Evolutionary conservation across 208 protist genomes (phyloP), one percentile per base, ranked within the genome.

Genomic region (Leishmania braziliensis): DNA sequence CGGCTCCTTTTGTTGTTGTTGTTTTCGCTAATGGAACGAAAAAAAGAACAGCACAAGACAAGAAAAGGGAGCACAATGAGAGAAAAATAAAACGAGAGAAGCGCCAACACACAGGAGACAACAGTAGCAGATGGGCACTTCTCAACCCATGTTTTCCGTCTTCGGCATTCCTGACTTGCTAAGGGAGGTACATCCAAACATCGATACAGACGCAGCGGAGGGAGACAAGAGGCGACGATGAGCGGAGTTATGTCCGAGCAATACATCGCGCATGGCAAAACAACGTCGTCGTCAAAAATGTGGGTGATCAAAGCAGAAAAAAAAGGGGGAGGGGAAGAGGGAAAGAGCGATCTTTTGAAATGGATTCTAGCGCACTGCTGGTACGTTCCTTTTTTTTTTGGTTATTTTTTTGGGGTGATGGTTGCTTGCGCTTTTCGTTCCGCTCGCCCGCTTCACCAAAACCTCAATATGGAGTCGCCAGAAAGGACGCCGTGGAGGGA

Each of bases 301-400:
- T 36, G 60, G 12, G n/a, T 39, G 60, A 10, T 29, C 18, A 53
- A 72, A 43, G 14, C 36, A 16, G 33, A 84, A 60, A 75, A 63
- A 79, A 78, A 80, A 56, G 20, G n/a, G 53, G 5, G 56, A 76
- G 36, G 23, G 50, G 26, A 70, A 81, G 65, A 73, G 54, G 54
- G 16, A 74, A 53, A 83, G 56, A 62, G 74, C 0, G 36, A 33
- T 66, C 43, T 33, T n/a, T n/a, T 53, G 36, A 43, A 50, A n/a
- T 72, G 43, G 6, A 23, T 12, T 51, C 10, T 26, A 3, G 0
- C 18, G 12, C 12, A 8, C 29, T 72, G 9, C 43, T 5, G 2
- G 20, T 18, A 18, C 36, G 68, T 51, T 29, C 20, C 5, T 56
- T 20, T 26, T 56, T 20, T 26, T 23, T 3, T 33, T 0, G 16